phyloP scores from a whole-genome alignment of 2,329 filamentous ascomycete genomes.

The Phialophora verrucosa region DNA sequence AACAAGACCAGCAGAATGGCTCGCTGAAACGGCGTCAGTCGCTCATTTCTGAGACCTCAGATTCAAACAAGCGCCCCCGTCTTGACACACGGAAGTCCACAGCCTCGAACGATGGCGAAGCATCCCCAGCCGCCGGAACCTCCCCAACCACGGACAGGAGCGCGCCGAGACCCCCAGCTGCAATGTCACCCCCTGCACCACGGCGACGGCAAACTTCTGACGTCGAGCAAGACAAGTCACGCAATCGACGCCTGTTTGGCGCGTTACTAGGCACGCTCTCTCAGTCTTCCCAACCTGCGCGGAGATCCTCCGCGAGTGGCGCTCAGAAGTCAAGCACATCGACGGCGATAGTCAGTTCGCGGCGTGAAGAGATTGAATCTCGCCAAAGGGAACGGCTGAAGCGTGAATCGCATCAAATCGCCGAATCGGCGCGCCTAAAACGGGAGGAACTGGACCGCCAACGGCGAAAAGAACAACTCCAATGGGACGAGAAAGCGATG shows the following conservation, averaged over 20 bases:
- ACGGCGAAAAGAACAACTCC: slow-evolving; percentile 72
- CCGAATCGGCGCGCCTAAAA: slow-evolving; percentile 70
- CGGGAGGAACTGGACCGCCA: slow-evolving; percentile 65
- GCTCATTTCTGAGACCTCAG: slow-evolving; percentile 25
- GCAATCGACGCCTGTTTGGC: slow-evolving; percentile 84
- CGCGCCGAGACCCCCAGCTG: slow-evolving; percentile 4
- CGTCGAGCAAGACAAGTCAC: slow-evolving; percentile 77
- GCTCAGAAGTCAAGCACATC: slow-evolving; percentile 6
- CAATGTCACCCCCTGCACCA: slow-evolving; percentile 27
- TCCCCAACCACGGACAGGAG: slow-evolving; percentile 30
- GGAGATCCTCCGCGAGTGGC: slow-evolving; percentile 14
- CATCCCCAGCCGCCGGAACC: slow-evolving; percentile 46
- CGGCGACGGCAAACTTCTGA: slow-evolving; percentile 31
- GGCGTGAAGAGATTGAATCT: slow-evolving; percentile 79
- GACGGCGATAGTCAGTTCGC: slow-evolving; percentile 65
- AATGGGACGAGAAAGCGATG: slow-evolving; percentile 69
- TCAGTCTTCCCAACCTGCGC: slow-evolving; percentile 54
- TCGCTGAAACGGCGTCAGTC: slow-evolving; percentile 36
- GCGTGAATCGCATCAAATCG: slow-evolving; percentile 72
- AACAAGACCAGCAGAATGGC: slow-evolving; percentile 18
- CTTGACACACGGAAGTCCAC: slow-evolving; percentile 18
- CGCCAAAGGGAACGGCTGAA: slow-evolving; percentile 77
- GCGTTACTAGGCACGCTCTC: slow-evolving; percentile 78
- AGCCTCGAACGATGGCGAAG: slow-evolving; percentile 54
- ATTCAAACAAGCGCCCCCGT: slow-evolving; percentile 33